Conservation (phyloP, 306 rosid species). For the Potentilla sterilis region DNA sequence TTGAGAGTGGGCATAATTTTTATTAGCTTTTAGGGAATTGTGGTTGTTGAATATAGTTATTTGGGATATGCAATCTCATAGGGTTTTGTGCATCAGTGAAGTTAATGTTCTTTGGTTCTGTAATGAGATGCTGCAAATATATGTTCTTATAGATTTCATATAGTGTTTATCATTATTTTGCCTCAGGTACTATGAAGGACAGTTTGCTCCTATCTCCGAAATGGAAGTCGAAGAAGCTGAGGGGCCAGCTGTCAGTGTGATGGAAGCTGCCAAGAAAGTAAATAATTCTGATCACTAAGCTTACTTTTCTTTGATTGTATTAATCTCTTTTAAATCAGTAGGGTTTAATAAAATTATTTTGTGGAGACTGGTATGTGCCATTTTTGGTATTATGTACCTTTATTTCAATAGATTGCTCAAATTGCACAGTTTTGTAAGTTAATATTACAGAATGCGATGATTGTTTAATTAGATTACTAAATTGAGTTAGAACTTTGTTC, state of each 20-base stretch:
- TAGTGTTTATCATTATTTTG: neutral
- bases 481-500: neutral
- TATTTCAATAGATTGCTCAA: neutral
- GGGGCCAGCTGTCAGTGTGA: constrained; percentile 46
- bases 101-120: neutral
- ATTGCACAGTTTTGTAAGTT: neutral
- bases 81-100: neutral
- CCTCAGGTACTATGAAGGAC: constrained; percentile 91
- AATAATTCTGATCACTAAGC: neutral
- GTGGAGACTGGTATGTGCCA: neutral
- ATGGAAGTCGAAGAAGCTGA: constrained; percentile 51
- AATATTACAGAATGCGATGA: neutral
- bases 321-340: neutral
- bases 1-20: neutral
- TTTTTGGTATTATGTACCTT: neutral
- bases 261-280: constrained; percentile 91
- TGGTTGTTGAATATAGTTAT: neutral
- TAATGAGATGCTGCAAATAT: neutral
- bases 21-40: too few relatives aligned
- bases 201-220: constrained; percentile 76
- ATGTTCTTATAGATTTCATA: neutral
- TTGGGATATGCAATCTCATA: neutral
- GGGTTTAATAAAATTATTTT: neutral
- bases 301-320: constrained; percentile 13
- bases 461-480: neutral